Evolutionary conservation across 2,329 filamentous ascomycete species (phyloP).

Genomic region (Ophiostoma piceae): DNA sequence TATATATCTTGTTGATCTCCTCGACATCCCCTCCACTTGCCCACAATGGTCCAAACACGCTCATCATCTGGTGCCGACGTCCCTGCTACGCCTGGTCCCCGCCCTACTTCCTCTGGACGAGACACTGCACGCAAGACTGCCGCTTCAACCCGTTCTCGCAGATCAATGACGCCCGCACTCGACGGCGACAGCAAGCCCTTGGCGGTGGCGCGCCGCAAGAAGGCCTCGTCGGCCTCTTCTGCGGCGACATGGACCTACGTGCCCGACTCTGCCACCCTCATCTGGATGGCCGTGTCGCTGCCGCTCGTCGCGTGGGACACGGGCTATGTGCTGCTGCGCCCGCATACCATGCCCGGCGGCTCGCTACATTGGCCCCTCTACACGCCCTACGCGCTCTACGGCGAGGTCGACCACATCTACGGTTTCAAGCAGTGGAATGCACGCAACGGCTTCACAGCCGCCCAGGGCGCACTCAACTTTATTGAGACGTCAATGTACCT

Average conservation of each 20-base stretch:
- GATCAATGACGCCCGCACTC: slow-evolving; percentile 16
- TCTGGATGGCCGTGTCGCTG: slow-evolving; percentile 70
- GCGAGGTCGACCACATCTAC: slow-evolving; percentile 73
- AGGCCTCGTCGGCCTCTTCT: slow-evolving; percentile 18
- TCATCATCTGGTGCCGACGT: slow-evolving; percentile 28
- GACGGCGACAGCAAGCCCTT: slow-evolving; percentile 1
- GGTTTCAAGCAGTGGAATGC: slow-evolving; percentile 66
- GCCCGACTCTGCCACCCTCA: slow-evolving; percentile 45
- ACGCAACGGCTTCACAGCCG: slow-evolving; percentile 68
- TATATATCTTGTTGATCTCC: not conserved
- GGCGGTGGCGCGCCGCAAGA: not conserved
- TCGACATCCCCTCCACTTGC: not conserved
- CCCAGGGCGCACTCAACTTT: slow-evolving; percentile 54
- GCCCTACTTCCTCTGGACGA: slow-evolving; percentile 1
- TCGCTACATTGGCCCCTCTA: slow-evolving; percentile 66
- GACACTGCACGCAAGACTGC: slow-evolving; percentile 21
- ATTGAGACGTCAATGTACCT: slow-evolving; percentile 37
- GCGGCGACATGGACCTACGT: slow-evolving; percentile 40
- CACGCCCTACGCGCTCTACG: slow-evolving; percentile 75
- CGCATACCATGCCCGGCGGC: slow-evolving; percentile 76
- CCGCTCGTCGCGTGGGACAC: slow-evolving; percentile 80
- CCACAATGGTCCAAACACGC: slow-evolving; percentile 29
- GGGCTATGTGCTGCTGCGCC: slow-evolving; percentile 71
- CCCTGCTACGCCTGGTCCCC: not conserved
- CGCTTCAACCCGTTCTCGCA: slow-evolving; percentile 16